phyloP scores from a whole-genome alignment of 2,329 filamentous ascomycete species.

The Colletotrichum liaoningense region DNA sequence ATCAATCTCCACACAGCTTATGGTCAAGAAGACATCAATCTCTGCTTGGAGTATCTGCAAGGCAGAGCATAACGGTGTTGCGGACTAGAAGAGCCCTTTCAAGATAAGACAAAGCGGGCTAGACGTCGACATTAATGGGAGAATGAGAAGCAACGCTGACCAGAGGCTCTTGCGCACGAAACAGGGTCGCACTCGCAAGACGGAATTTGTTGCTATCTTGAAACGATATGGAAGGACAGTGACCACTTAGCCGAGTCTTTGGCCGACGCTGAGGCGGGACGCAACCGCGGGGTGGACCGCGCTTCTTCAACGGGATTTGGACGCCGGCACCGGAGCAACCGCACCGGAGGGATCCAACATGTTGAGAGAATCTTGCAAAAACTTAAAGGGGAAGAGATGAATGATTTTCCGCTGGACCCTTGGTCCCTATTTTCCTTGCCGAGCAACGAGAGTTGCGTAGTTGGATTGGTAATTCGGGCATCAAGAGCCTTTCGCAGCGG shows the following conservation, averaged over 20 bases:
- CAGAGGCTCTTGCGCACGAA: background rate
- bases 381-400: background rate
- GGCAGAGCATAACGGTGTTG: background rate
- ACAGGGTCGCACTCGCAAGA: background rate
- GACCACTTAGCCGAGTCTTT: background rate
- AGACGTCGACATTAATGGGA: background rate
- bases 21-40: background rate
- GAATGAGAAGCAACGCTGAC: background rate
- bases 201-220: background rate
- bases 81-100: background rate
- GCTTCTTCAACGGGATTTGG: background rate
- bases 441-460: background rate
- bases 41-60: too few species aligned
- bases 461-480: slow-evolving; percentile 33
- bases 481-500: slow-evolving; percentile 19
- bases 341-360: background rate
- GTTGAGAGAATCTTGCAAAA: background rate
- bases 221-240: background rate
- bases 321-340: background rate
- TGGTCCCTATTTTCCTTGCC: background rate
- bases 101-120: background rate
- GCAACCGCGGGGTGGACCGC: background rate
- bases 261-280: slow-evolving; percentile 2
- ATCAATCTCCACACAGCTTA: background rate
- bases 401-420: background rate